phyloP scores from a whole-genome alignment of 2,329 filamentous ascomycete species.

The Aspergillus piperis region DNA sequence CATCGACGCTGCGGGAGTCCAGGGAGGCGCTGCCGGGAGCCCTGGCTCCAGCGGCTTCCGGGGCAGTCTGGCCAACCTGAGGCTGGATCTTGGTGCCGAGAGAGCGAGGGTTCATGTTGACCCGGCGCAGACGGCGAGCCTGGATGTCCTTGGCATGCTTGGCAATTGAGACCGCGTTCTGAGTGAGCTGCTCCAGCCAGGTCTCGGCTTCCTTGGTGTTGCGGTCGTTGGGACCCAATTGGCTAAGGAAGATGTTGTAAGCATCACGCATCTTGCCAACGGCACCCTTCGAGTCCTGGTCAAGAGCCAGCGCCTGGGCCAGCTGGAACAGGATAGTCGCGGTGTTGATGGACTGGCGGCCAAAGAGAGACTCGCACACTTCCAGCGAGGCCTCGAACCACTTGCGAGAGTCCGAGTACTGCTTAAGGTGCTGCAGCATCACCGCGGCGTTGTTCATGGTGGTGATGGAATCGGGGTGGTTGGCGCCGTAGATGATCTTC shows the following conservation, averaged over 20 bases:
- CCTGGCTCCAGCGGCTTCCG: conserved; percentile 49
- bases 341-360: conserved; percentile 85
- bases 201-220: conserved; percentile 98
- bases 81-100: conserved; percentile 63
- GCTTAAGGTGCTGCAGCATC: conserved; percentile 95
- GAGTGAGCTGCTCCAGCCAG: conserved; percentile 94
- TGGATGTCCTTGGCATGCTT: conserved; percentile 90
- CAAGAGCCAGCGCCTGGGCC: conserved; percentile 90
- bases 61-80: conserved; percentile 61
- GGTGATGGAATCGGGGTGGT: conserved; percentile 96
- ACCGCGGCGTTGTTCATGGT: conserved; percentile 98
- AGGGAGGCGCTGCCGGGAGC: conserved; percentile 46
- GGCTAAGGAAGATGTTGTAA: conserved; percentile 88
- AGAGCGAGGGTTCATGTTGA: conserved; percentile 64
- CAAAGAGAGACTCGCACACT: conserved; percentile 87
- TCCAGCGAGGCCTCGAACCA: conserved; percentile 95
- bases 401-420: conserved; percentile 87
- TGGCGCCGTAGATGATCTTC: conserved; percentile 93
- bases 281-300: conserved; percentile 88
- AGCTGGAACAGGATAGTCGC: conserved; percentile 97
- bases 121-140: conserved; percentile 69
- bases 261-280: conserved; percentile 94
- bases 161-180: conserved; percentile 90
- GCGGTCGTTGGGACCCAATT: conserved; percentile 86
- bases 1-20: conserved; percentile 84